A percentile compares a stretch with the other conserved stretches of the same genome.
Evolutionary conservation across 331 rosid genomes (phyloP).

Genomic region (Cucumis variabilis): DNA sequence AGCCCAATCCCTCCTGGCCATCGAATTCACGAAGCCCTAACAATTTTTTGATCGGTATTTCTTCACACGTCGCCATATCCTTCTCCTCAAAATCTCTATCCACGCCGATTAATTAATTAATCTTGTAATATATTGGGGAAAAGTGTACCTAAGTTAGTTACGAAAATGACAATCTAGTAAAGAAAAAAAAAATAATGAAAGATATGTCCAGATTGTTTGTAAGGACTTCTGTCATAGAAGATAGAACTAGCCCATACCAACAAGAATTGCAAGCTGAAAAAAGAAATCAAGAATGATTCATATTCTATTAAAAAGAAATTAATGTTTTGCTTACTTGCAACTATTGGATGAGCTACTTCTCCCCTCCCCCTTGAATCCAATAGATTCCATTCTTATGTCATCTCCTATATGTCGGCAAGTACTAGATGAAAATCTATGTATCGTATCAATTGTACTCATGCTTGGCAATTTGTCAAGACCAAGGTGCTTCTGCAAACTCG

Average conservation of each 20-base stretch:
- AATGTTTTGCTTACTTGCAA: conserved; percentile 56
- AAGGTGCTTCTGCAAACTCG: conserved; percentile 95
- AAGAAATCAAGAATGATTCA: neutral
- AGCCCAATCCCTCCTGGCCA: no score
- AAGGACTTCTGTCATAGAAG: neutral
- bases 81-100: no score
- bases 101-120: no score
- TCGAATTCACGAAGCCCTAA: no score
- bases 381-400: conserved; percentile 62
- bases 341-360: conserved; percentile 83
- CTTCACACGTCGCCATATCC: no score
- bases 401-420: conserved; percentile 80
- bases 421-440: conserved; percentile 80
- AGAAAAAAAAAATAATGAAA: no score
- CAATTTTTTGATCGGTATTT: no score
- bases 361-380: conserved; percentile 72
- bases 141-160: no score
- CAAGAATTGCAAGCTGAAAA: neutral
- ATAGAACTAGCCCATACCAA: conserved; percentile 20
- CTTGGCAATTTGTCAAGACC: conserved; percentile 93
- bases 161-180: no score
- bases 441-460: conserved; percentile 74
- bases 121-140: no score
- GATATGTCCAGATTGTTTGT: neutral
- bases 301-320: neutral